phyloP scores from a whole-genome alignment of 257 asterid genomes.

The Solanum ossicruentum region DNA sequence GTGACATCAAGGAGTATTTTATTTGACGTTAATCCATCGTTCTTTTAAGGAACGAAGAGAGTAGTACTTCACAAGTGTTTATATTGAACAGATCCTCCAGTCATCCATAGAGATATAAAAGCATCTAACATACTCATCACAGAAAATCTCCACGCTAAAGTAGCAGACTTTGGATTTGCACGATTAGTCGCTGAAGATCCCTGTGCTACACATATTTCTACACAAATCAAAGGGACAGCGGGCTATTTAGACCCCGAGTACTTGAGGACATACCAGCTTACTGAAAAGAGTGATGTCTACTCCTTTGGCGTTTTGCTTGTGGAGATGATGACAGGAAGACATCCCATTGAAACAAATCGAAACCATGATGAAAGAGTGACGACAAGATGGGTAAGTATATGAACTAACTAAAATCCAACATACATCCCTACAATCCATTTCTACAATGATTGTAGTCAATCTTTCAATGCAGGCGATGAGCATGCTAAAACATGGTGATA shows the following conservation, averaged over 20 bases:
- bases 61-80: background rate
- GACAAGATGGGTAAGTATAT: conserved; percentile 43
- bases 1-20: background rate
- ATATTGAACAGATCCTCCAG: conserved; percentile 46
- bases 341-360: conserved; percentile 38
- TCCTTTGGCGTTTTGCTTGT: conserved; percentile 67
- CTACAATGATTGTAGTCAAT: background rate
- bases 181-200: background rate
- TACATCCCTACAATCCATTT: background rate
- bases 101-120: conserved; percentile 69
- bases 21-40: background rate
- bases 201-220: background rate
- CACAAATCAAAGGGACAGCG: conserved; percentile 53
- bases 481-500: conserved; percentile 33
- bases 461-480: conserved; percentile 31
- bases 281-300: conserved; percentile 69
- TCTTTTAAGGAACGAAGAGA: background rate
- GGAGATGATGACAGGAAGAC: conserved; percentile 53
- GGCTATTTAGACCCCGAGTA: conserved; percentile 80
- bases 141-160: conserved; percentile 54
- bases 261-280: conserved; percentile 43
- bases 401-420: background rate
- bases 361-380: conserved; percentile 29
- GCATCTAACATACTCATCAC: conserved; percentile 61
- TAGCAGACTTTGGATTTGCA: conserved; percentile 48